Percentiles rank a stretch among this genome's conserved stretches.
Evolutionary conservation across 2,329 filamentous ascomycete species (phyloP).

Genomic region (Fusarium veterinarium): DNA sequence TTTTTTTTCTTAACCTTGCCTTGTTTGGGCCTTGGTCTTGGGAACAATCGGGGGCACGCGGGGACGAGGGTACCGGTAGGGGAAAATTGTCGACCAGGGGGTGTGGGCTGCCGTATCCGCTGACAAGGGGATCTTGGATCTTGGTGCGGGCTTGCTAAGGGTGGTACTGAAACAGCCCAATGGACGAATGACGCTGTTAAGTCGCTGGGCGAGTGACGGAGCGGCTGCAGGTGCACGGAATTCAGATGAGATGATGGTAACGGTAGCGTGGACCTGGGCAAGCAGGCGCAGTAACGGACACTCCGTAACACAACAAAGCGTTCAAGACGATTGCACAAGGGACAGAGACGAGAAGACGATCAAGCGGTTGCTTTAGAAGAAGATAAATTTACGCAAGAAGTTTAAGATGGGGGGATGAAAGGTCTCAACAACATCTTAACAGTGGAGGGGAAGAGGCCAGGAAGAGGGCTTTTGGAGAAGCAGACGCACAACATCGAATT

Average conservation of each 20-base stretch:
- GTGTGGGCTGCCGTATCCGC: conserved; percentile 47
- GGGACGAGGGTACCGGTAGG: conserved; percentile 50
- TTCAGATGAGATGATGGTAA: conserved; percentile 44
- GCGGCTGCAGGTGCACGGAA: conserved; percentile 44
- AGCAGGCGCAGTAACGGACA: conserved; percentile 42
- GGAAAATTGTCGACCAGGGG: conserved; percentile 48
- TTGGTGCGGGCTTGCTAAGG: conserved; percentile 43
- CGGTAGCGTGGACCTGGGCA: conserved; percentile 39
- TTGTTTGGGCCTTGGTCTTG: conserved; percentile 48
- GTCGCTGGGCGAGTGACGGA: conserved; percentile 43
- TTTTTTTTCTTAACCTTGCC: conserved; percentile 51
- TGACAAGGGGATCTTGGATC: conserved; percentile 49
- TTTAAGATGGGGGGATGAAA: conserved; percentile 10
- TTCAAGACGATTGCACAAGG: conserved; percentile 36
- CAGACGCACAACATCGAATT: conserved; percentile 42
- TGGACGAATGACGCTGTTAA: conserved; percentile 45
- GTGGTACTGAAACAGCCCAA: conserved; percentile 48
- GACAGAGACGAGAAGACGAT: conserved; percentile 21
- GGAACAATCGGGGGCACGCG: conserved; percentile 47
- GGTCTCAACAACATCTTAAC: conserved; percentile 26
- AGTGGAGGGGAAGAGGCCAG: conserved; percentile 24
- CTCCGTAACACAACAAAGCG: conserved; percentile 40
- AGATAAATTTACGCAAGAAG: conserved; percentile 20
- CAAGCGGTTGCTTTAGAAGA: conserved; percentile 18
- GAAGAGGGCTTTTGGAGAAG: conserved; percentile 38